Percentiles rank a stretch among this genome's conserved stretches.
These are phyloP conservation scores for Suhomyces emberorum DNA, from an alignment of 805 yeast species.

Conservation along the genomic window DNA sequence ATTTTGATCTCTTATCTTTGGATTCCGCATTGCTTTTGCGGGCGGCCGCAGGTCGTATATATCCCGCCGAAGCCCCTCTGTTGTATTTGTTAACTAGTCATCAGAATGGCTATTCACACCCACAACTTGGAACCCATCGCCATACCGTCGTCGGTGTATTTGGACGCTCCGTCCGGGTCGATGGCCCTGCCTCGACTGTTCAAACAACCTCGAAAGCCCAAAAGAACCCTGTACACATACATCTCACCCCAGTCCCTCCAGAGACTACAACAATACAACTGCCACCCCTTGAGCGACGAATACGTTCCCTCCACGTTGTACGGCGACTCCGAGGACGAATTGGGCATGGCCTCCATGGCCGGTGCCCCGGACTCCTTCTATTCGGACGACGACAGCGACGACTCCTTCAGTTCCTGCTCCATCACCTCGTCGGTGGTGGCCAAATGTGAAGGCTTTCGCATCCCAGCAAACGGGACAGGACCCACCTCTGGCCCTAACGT, in stretches of 20 bases:
- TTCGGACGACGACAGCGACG: constrained; percentile 6
- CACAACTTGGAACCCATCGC: constrained; percentile 4
- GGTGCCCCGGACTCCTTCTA: constrained; percentile 1
- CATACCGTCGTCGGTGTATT: not conserved
- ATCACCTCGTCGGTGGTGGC: not conserved
- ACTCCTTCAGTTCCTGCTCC: constrained; percentile 6
- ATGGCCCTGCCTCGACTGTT: not conserved
- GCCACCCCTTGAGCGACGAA: constrained; percentile 7
- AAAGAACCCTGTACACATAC: constrained; percentile 5
- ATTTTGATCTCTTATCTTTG: constrained; percentile 6
- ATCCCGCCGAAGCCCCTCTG: not conserved
- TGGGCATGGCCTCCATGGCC: constrained; percentile 1
- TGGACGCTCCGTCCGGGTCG: not conserved
- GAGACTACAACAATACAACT: constrained; percentile 2
- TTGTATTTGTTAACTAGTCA: no score
- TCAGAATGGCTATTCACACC: constrained; percentile 3
- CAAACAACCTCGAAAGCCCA: not conserved
- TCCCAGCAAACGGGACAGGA: no score
- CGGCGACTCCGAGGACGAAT: constrained; percentile 2
- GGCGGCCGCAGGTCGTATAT: not conserved
- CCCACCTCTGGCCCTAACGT: no score
- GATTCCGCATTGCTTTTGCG: constrained; percentile 1
- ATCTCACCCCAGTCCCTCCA: constrained; percentile 3
- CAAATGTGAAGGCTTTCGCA: no score
- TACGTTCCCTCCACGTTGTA: constrained; percentile 3